These are phyloP conservation scores for Ulota crispa DNA, from an alignment of 225 moss, liverwort and hornwort species.

Conservation along the genomic window DNA sequence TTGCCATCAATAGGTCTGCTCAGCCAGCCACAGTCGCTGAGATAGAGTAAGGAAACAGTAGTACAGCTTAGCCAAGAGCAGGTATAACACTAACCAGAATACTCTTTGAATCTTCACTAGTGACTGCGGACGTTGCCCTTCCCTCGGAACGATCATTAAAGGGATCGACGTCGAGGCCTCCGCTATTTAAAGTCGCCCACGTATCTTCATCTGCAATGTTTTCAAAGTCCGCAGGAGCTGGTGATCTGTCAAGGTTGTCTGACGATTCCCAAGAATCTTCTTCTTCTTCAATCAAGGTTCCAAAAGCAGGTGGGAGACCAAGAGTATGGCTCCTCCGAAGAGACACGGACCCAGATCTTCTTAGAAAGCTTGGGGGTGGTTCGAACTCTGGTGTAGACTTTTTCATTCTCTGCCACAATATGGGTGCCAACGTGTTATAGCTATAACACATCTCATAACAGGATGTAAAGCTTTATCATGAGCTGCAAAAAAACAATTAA, in stretches of 20 bases:
- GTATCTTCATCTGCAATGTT: slow-evolving; percentile 94
- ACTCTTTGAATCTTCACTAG: slow-evolving; percentile 39
- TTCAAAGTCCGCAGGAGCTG: slow-evolving; percentile 65
- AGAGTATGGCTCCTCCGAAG: slow-evolving; percentile 62
- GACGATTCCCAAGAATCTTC: slow-evolving; percentile 52
- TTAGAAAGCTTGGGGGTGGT: slow-evolving; percentile 27
- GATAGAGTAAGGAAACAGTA: neutral
- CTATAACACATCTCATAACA: neutral
- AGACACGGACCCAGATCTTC: slow-evolving; percentile 34
- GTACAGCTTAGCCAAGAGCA: neutral
- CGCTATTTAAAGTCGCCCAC: slow-evolving; percentile 82
- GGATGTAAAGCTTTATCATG: neutral
- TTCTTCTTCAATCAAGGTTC: slow-evolving; percentile 60
- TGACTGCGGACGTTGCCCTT: slow-evolving; percentile 28
- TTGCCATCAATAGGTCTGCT: neutral
- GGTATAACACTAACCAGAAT: slow-evolving; percentile 35
- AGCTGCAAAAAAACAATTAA: neutral
- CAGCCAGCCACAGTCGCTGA: neutral
- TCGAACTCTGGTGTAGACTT: slow-evolving; percentile 39
- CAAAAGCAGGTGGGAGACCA: slow-evolving; percentile 83
- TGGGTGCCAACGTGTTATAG: neutral
- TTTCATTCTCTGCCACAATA: slow-evolving; percentile 38
- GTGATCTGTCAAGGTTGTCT: slow-evolving; percentile 44
- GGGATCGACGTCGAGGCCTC: slow-evolving; percentile 46
- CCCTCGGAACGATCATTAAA: slow-evolving; percentile 44